A percentile compares a stretch with the other conserved stretches of the same genome.
Conservation (phyloP, 495 filamentous ascomycete species). For the Hypoxylon fragiforme region DNA sequence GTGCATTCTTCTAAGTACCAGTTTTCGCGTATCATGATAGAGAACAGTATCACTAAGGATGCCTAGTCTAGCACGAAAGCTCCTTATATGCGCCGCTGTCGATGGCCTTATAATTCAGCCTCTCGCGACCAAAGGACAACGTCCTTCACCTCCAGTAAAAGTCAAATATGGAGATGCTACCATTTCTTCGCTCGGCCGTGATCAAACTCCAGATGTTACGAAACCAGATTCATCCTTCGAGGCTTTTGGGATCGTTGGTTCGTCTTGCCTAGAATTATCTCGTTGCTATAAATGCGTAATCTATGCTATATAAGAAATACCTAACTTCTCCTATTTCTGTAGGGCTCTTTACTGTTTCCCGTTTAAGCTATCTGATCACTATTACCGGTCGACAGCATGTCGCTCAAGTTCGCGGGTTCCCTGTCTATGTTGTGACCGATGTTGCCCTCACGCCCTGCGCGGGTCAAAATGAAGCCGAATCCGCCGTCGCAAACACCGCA, state of each 20-base stretch:
- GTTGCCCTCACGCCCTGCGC: slow-evolving; percentile 85
- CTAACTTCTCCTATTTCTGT: slow-evolving; percentile 3
- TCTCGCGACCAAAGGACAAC: slow-evolving; percentile 54
- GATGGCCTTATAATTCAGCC: slow-evolving; percentile 88
- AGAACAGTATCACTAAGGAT: slow-evolving; percentile 48
- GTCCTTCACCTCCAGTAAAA: slow-evolving; percentile 54
- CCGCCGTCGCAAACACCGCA: slow-evolving; percentile 67
- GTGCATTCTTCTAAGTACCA: too few species aligned
- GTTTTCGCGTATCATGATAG: slow-evolving; percentile 15
- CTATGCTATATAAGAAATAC: neutral
- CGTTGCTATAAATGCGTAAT: neutral
- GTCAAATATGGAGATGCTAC: slow-evolving; percentile 76
- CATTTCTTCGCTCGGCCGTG: slow-evolving; percentile 41
- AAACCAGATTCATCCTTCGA: slow-evolving; percentile 61
- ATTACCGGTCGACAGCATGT: slow-evolving; percentile 86
- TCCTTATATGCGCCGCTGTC: slow-evolving; percentile 77
- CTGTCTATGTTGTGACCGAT: slow-evolving; percentile 82
- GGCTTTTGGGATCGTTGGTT: slow-evolving; percentile 85
- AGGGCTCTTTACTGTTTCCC: slow-evolving; percentile 76
- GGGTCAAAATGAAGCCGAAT: slow-evolving; percentile 70
- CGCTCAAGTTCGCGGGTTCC: slow-evolving; percentile 77
- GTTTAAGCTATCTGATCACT: slow-evolving; percentile 75
- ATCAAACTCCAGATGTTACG: slow-evolving; percentile 38
- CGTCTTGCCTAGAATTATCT: slow-evolving; percentile 25
- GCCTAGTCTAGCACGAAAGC: slow-evolving; percentile 75